Conservation (phyloP, 2,329 filamentous ascomycete genomes). For the Calonectria henricotiae region DNA sequence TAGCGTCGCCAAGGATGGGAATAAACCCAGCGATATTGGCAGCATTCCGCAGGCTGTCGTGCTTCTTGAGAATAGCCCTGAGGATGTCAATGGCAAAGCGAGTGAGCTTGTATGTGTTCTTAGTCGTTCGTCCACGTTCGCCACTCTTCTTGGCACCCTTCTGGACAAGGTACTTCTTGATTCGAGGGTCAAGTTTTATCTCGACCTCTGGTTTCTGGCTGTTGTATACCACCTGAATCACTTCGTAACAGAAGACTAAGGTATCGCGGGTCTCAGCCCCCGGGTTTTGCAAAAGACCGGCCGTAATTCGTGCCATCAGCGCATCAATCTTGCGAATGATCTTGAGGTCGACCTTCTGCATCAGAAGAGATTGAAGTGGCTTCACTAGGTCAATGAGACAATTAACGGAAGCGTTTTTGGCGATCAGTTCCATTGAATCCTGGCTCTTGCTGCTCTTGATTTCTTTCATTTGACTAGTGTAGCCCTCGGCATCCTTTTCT, state of each 20-base stretch:
- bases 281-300: slow-evolving; percentile 87
- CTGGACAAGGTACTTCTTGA: slow-evolving; percentile 85
- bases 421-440: slow-evolving; percentile 95
- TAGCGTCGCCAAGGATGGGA: slow-evolving; percentile 88
- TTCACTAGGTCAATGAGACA: slow-evolving; percentile 83
- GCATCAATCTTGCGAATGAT: slow-evolving; percentile 94
- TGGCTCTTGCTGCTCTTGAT: slow-evolving; percentile 98
- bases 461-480: slow-evolving; percentile 96
- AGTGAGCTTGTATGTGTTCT: slow-evolving; percentile 89
- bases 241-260: slow-evolving; percentile 94
- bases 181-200: slow-evolving; percentile 73
- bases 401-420: slow-evolving; percentile 83
- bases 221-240: slow-evolving; percentile 89
- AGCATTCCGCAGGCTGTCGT: slow-evolving; percentile 84
- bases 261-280: slow-evolving; percentile 85
- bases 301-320: slow-evolving; percentile 85
- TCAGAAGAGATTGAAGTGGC: slow-evolving; percentile 84
- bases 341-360: slow-evolving; percentile 87
- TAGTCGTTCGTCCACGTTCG: slow-evolving; percentile 80
- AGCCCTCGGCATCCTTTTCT: slow-evolving; percentile 97
- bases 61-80: slow-evolving; percentile 87
- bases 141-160: slow-evolving; percentile 83
- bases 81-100: slow-evolving; percentile 92
- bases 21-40: slow-evolving; percentile 89
- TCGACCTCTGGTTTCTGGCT: slow-evolving; percentile 69